Evolutionary conservation across 352 stramenopile genomes (phyloP).

Genomic region (Nothophytophthora sp.): DNA sequence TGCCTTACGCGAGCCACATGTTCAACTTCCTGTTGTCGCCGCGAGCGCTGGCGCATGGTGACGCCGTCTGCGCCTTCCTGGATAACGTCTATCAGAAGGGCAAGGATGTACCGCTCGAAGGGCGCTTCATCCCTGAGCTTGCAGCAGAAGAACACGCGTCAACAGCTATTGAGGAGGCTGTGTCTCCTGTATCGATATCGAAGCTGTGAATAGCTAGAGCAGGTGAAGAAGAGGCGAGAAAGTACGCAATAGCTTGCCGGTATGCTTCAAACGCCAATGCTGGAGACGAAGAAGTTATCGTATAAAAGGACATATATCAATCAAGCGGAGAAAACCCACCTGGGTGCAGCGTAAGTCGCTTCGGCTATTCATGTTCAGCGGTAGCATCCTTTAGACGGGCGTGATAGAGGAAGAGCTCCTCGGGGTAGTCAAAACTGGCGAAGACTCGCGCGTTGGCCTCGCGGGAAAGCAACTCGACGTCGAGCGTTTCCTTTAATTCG

Average conservation of each 20-base stretch:
- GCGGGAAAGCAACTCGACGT: constrained; percentile 20
- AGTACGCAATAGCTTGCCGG: too few species aligned
- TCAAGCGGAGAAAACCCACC: too few species aligned
- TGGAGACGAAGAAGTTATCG: constrained; percentile 11
- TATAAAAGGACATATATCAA: constrained; percentile 1
- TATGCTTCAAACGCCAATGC: too few species aligned
- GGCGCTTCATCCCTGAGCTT: constrained; percentile 15
- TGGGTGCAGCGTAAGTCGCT: too few species aligned
- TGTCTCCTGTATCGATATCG: constrained; percentile 10
- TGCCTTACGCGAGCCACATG: constrained; percentile 56
- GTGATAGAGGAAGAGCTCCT: constrained; percentile 50
- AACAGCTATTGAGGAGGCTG: neutral
- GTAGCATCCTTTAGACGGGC: constrained; percentile 20
- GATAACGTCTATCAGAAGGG: constrained; percentile 53
- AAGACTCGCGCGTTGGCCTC: constrained; percentile 23
- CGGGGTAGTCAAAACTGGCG: constrained; percentile 33
- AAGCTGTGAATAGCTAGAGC: too few species aligned
- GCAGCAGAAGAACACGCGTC: constrained; percentile 2
- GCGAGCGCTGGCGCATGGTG: constrained; percentile 46
- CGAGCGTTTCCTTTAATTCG: constrained; percentile 27
- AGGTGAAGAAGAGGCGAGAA: too few species aligned
- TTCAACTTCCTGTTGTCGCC: constrained; percentile 67
- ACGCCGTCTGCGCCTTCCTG: constrained; percentile 61
- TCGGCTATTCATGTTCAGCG: constrained; percentile 6
- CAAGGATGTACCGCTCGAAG: constrained; percentile 29